Evolutionary conservation across 2,329 filamentous ascomycete species (phyloP), one percentile per base, ranked within the genome.

Genomic region (Fusarium nelsonii): DNA sequence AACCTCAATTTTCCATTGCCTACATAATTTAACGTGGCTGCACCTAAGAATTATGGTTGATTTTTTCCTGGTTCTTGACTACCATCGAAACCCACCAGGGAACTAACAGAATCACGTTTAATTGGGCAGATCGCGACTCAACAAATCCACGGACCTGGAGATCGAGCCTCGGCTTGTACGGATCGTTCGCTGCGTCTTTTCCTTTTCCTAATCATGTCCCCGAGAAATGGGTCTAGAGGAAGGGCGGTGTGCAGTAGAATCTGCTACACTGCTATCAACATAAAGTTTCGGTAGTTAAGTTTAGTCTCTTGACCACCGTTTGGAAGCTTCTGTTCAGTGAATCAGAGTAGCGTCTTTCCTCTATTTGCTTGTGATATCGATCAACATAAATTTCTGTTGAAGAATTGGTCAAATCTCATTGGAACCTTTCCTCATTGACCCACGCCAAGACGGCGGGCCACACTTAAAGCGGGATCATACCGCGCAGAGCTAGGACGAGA

Each of bases 71-170:
- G 32, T 28, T 16, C 26, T 20, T 18, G 41, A 44, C 23, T 30
- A 44, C 23, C 12, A 16, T 16, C n/a, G n/a, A 50, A 50, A 50
- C 33, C 50, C 50, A 45, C 50, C 18, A 18, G 9, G 7, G 50
- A 44, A 18, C 8, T 8, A 11, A 12, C 14, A n/a, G 8, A 5
- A 8, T 8, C 16, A 28, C 20, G 23, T 53, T 14, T 34, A 10
- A 54, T 54, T 54, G 51, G 51, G 39, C 26, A 45, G 20, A 34
- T 45, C 20, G 16, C 39, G 51, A 45, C 51, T n/a, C 39, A 54
- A 45, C 51, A 45, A 36, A 44, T 30, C 51, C 48, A 50, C 48
- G 15, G 33, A 28, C 39, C 50, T 45, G 16, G 16, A n/a, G 26
- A 50, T 50, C 48, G 26, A 39, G 48, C 48, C 48, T 23, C 28